A percentile compares a stretch with the other conserved stretches of the same genome.
These are phyloP conservation scores for Chlamydomonas applanata DNA, from an alignment of 139 green algal species.

Conservation along the genomic window DNA sequence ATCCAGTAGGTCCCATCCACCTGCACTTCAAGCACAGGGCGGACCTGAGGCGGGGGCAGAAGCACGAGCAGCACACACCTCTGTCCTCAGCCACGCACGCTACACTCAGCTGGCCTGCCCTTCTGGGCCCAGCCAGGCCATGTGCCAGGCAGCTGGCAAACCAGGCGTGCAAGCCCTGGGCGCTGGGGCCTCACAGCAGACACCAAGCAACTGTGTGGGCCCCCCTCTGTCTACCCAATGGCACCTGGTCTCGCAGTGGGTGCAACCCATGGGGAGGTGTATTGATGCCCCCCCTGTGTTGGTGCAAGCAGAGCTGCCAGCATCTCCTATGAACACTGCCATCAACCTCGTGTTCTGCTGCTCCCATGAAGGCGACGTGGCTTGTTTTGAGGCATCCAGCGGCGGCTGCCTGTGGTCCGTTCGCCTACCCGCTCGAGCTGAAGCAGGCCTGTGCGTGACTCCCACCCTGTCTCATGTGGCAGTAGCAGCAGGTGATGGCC, in stretches of 20 bases:
- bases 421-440: conserved; percentile 10
- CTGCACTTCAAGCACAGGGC: too few relatives aligned
- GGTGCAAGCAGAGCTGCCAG: background rate
- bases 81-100: too few relatives aligned
- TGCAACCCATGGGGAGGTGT: conserved; percentile 18
- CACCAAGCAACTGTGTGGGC: too few relatives aligned
- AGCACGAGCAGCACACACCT: too few relatives aligned
- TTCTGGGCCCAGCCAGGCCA: too few relatives aligned
- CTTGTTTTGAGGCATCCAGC: conserved; percentile 6
- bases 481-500: conserved; percentile 22
- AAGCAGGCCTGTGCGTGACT: conserved; percentile 21
- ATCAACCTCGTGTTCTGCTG: background rate
- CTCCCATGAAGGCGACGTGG: conserved; percentile 32
- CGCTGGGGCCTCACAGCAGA: too few relatives aligned
- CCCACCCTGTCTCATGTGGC: conserved; percentile 9
- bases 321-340: background rate
- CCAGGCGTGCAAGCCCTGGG: too few relatives aligned
- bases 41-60: too few relatives aligned
- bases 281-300: conserved; percentile 27
- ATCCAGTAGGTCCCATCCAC: too few relatives aligned
- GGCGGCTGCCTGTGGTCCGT: conserved; percentile 15
- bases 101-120: too few relatives aligned
- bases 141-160: too few relatives aligned
- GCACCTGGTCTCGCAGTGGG: background rate
- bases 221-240: too few relatives aligned